Evolutionary conservation across 345 rosid species (phyloP).

Genomic region (Syzygium oleosum): DNA sequence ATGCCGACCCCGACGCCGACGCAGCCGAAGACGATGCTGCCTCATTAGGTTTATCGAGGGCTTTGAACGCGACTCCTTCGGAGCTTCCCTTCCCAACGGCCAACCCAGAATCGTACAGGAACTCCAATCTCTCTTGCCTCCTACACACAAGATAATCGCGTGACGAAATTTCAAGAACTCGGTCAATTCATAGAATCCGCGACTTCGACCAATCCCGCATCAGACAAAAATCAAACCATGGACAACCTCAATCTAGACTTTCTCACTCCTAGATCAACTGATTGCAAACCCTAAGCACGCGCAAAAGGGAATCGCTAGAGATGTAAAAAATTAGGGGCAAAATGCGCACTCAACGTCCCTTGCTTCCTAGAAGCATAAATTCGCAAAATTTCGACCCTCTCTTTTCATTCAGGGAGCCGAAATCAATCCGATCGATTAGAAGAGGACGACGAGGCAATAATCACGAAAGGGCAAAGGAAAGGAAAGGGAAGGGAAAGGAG

Average conservation of each 20-base stretch:
- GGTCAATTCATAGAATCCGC: background rate
- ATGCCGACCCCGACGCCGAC: background rate
- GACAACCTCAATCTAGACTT: background rate
- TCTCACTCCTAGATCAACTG: background rate
- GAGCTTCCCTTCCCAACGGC: conserved; percentile 62
- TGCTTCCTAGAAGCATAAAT: background rate
- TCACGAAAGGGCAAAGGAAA: background rate
- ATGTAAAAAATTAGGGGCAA: background rate
- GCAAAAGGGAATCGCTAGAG: background rate
- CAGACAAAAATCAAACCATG: background rate
- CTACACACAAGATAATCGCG: conserved; percentile 15
- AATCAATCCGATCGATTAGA: background rate
- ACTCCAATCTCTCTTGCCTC: conserved; percentile 94
- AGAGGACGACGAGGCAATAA: background rate
- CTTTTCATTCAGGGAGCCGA: background rate
- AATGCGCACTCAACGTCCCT: background rate
- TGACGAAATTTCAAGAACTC: background rate
- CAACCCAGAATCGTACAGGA: conserved; percentile 85
- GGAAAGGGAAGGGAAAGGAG: background rate
- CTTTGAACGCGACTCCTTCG: conserved; percentile 56
- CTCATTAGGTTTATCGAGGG: conserved; percentile 30
- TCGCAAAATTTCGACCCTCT: background rate
- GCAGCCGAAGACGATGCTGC: conserved; percentile 6
- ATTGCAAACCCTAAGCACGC: conserved; percentile 7
- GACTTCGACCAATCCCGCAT: background rate